Conservation (phyloP, 768 basidiomycete species). For the Lentinula sp. region DNA sequence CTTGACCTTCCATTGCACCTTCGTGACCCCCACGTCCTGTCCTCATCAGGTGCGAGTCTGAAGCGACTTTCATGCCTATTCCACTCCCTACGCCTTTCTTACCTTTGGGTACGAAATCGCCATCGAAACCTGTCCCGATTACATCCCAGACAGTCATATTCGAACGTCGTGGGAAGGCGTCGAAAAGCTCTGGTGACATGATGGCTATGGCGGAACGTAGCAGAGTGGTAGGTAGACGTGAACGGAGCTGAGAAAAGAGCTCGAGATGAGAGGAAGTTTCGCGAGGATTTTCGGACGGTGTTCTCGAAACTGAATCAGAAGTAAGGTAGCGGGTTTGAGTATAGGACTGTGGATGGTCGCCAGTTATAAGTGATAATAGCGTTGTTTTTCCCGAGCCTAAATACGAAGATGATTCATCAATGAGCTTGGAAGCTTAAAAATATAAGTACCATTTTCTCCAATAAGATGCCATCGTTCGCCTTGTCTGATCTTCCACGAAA, state of each 20-base stretch:
- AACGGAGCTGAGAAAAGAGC: conserved; percentile 60
- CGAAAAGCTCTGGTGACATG: conserved; percentile 84
- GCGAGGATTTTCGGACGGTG: conserved; percentile 41
- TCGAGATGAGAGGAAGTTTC: conserved; percentile 28
- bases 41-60: conserved; percentile 15
- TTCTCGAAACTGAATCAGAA: conserved; percentile 34
- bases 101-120: conserved; percentile 61
- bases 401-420: not conserved
- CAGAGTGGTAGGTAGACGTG: conserved; percentile 58
- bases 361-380: conserved; percentile 81
- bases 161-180: conserved; percentile 78
- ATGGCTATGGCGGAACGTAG: conserved; percentile 69
- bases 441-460: conserved; percentile 70
- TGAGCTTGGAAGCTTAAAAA: not conserved
- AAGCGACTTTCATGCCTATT: conserved; percentile 13
- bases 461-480: conserved; percentile 90
- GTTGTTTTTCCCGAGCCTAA: conserved; percentile 94
- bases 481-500: conserved; percentile 77
- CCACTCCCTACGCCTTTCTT: conserved; percentile 40
- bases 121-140: conserved; percentile 84
- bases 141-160: conserved; percentile 71
- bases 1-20: conserved; percentile 4
- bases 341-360: conserved; percentile 95
- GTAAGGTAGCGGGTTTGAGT: conserved; percentile 41
- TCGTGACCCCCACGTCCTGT: conserved; percentile 5